Base-by-base conservation (phyloP, 371 early-diverging fungal species). In the Apophysomyces ossiformis region DNA sequence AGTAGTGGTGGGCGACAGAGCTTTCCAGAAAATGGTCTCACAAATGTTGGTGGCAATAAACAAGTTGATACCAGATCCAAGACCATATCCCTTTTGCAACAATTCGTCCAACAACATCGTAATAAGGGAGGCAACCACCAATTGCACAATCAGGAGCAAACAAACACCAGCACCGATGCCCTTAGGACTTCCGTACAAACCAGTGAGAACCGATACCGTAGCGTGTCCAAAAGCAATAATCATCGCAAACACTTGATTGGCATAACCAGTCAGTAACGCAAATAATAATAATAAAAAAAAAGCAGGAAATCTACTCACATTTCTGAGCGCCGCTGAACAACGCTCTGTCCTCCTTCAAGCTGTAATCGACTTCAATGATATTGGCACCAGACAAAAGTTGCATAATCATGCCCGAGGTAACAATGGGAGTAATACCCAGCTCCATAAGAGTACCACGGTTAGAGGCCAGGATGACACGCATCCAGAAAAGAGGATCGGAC, bases 401-500 rank as follows among this genome's bases (percentile, higher is more conserved):
- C 96, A 99, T 96, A 68, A 99, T 96, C 97, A 99, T 98, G 46
- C 99, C 98, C 16, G 99, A 97, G 26, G 99, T 99, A 60, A 99
- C 92, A 74, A 99, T 97, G 36, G 99, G 99, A 32, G 98, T 94
- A 68, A 99, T 97, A 81, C 99, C 99, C 71, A 99, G 86, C 87
- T 99, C 99, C 99, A 99, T 99, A 36, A 99, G 87, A 21, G 99
- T 99, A 73, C 99, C 99, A 74, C 99, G 90, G 87, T 98, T 99
- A 47, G 98, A 96, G 47, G 99, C 99, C 71, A 99, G 90, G 79
- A 99, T 99, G 59, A 96, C 96, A 83, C 99, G 94, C 90, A 99
- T 91, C 99, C 99, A 99, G 87, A 96, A 99, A 68, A 99, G 88
- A 41, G 99, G 99, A 84, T 98, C 98, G 41, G 96, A 93, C 12